These are phyloP conservation scores for Daldinia sp. DNA, from an alignment of 2,329 filamentous ascomycete species.

Conservation along the genomic window DNA sequence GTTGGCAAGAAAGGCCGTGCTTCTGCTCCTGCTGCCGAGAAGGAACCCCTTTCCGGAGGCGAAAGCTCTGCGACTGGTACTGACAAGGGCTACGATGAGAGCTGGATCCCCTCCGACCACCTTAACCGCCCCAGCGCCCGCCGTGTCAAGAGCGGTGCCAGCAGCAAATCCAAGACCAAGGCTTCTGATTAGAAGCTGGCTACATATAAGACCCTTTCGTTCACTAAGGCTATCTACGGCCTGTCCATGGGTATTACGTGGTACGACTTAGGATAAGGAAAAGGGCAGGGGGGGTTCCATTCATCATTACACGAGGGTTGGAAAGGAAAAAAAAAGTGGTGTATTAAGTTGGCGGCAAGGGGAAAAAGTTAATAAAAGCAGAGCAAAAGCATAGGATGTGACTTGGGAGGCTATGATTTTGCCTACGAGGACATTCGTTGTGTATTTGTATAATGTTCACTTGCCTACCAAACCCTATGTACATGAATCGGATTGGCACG, in stretches of 20 bases:
- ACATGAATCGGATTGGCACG: constrained; percentile 18
- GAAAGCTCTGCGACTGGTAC: constrained; percentile 77
- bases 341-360: neutral
- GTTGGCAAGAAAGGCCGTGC: constrained; percentile 63
- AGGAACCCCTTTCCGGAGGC: constrained; percentile 73
- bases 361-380: constrained; percentile 11
- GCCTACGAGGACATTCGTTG: neutral
- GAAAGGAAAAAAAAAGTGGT: neutral
- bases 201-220: constrained; percentile 1
- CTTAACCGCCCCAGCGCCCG: constrained; percentile 84
- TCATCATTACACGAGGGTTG: neutral
- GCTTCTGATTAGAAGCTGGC: constrained; percentile 48
- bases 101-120: constrained; percentile 92
- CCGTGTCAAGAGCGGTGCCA: constrained; percentile 71
- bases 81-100: constrained; percentile 84
- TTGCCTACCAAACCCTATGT: constrained; percentile 9
- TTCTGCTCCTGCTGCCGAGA: constrained; percentile 72
- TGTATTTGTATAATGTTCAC: constrained; percentile 19
- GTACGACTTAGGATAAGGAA: constrained; percentile 2
- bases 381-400: constrained; percentile 6
- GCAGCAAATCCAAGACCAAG: constrained; percentile 58
- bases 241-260: neutral
- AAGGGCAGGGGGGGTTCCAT: constrained; percentile 5
- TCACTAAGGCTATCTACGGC: constrained; percentile 10
- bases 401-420: neutral